Percentiles rank a stretch among this genome's conserved stretches.
Evolutionary conservation across 140 eudicot species (phyloP).

Genomic region (Oenanthe javanica): DNA sequence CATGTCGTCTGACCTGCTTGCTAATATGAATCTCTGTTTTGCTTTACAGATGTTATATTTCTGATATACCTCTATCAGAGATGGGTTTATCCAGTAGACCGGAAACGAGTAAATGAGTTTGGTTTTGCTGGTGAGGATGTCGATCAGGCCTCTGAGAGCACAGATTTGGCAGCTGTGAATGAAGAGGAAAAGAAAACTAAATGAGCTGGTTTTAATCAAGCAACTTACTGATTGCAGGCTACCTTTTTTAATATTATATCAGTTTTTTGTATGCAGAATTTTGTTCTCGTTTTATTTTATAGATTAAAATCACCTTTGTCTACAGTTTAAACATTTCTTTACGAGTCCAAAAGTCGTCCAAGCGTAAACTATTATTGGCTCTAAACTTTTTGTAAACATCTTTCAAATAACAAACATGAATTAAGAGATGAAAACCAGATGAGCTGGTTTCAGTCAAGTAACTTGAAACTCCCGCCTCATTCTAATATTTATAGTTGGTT

Average conservation of each 20-base stretch:
- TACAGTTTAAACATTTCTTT: background rate
- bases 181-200: constrained; percentile 85
- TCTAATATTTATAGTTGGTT: too few species aligned
- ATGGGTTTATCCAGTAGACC: constrained; percentile 88
- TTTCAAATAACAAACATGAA: background rate
- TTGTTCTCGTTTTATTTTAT: background rate
- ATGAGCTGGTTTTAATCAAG: background rate
- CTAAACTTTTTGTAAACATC: background rate
- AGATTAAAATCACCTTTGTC: background rate
- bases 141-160: constrained; percentile 34
- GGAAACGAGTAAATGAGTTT: constrained; percentile 85
- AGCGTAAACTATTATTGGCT: background rate
- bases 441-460: too few species aligned
- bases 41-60: constrained; percentile 71
- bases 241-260: constrained; percentile 1
- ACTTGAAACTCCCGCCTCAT: too few species aligned
- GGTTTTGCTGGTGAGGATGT: constrained; percentile 87
- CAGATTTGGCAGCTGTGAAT: constrained; percentile 14
- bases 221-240: background rate
- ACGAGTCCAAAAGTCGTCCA: too few species aligned
- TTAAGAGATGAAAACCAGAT: constrained; percentile 61
- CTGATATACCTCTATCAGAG: constrained; percentile 81
- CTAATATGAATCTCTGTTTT: background rate
- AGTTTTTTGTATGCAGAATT: background rate
- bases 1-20: background rate